phyloP scores from a whole-genome alignment of 306 rosid species.

The Inga oerstediana region DNA sequence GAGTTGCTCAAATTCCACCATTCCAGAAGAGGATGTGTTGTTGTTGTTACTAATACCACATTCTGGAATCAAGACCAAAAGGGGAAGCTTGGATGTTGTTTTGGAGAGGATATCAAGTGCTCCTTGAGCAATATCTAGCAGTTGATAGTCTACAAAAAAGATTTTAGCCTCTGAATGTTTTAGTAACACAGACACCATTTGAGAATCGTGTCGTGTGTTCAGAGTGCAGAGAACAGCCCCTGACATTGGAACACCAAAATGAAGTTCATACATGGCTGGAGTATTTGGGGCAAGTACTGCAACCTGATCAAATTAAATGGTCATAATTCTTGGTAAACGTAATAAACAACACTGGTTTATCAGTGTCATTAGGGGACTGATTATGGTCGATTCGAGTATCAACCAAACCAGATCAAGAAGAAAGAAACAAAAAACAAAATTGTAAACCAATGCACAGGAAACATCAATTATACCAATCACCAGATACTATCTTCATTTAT shows the following conservation, averaged over 20 bases:
- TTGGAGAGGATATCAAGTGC: slow-evolving; percentile 61
- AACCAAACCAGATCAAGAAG: background rate
- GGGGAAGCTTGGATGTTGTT: slow-evolving; percentile 44
- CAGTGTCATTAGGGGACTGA: background rate
- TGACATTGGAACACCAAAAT: slow-evolving; percentile 92
- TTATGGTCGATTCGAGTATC: background rate
- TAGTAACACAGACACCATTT: slow-evolving; percentile 57
- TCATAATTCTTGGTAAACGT: background rate
- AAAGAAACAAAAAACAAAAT: background rate
- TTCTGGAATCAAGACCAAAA: slow-evolving; percentile 59
- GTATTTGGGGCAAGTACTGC: slow-evolving; percentile 78
- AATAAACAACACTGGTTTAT: background rate
- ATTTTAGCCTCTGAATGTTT: slow-evolving; percentile 77
- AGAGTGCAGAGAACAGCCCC: slow-evolving; percentile 81
- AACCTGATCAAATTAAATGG: slow-evolving; percentile 51
- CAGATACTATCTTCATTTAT: background rate
- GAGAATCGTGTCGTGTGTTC: slow-evolving; percentile 65
- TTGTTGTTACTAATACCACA: background rate
- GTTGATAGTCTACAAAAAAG: slow-evolving; percentile 65
- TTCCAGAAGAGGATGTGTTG: slow-evolving; percentile 28
- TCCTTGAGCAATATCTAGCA: slow-evolving; percentile 55
- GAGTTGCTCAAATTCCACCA: slow-evolving; percentile 65
- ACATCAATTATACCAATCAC: background rate
- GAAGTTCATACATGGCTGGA: slow-evolving; percentile 86
- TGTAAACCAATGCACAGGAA: background rate